Evolutionary conservation across 2,329 filamentous ascomycete species (phyloP).

Genomic region (Capronia americana): DNA sequence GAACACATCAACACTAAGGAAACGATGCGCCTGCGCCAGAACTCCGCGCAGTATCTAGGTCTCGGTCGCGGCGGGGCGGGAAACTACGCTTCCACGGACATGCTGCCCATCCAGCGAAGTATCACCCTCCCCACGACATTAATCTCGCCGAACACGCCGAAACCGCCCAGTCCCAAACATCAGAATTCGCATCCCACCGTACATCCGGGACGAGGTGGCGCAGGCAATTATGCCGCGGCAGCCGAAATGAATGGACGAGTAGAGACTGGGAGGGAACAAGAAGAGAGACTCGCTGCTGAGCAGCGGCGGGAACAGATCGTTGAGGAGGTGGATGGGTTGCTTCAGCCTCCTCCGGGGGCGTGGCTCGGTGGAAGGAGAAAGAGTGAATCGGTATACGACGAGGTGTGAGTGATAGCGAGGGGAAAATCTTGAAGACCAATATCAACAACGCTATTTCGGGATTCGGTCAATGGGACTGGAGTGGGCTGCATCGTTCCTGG

Average conservation of each 20-base stretch:
- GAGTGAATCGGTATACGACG: conserved; percentile 26
- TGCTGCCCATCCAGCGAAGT: conserved; percentile 24
- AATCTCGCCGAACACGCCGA: not conserved
- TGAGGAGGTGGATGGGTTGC: conserved; percentile 33
- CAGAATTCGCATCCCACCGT: conserved; percentile 26
- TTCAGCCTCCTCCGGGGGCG: conserved; percentile 37
- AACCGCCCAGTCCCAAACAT: conserved; percentile 13
- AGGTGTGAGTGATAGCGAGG: conserved; percentile 16
- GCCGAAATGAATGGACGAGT: conserved; percentile 22
- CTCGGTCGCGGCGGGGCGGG: conserved; percentile 37
- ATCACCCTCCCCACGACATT: conserved; percentile 28
- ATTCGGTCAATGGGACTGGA: not conserved
- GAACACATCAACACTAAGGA: conserved; percentile 37
- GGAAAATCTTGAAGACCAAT: not conserved
- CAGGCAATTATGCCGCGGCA: conserved; percentile 60
- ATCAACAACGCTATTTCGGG: not conserved
- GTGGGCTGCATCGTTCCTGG: not conserved
- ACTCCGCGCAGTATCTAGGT: conserved; percentile 30
- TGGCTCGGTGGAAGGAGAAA: conserved; percentile 34
- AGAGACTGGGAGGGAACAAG: conserved; percentile 27
- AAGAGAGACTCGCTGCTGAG: conserved; percentile 33
- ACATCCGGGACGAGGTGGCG: conserved; percentile 63
- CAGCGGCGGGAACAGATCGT: conserved; percentile 35
- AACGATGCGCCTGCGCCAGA: conserved; percentile 28
- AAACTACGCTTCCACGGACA: conserved; percentile 31